phyloP scores from a whole-genome alignment of 495 filamentous ascomycete species.

The Podospora tetraspora region DNA sequence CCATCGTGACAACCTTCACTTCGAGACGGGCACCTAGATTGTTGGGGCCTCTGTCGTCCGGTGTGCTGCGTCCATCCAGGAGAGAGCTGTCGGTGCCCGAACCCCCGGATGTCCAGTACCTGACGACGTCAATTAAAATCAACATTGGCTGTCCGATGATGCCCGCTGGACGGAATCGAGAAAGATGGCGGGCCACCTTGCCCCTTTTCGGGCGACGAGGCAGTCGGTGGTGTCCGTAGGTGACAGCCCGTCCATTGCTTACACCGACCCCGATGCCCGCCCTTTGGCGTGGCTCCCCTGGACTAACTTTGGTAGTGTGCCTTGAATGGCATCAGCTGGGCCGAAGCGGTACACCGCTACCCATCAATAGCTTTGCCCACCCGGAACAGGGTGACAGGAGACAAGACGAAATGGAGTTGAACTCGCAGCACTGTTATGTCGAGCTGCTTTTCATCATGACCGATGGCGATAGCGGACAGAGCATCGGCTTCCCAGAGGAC shows the following conservation, averaged over 20 bases:
- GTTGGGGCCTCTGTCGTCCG: background rate
- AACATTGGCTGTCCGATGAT: no score
- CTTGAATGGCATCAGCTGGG: background rate
- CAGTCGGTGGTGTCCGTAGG: background rate
- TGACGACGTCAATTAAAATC: background rate
- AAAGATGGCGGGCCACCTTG: background rate
- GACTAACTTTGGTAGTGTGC: background rate
- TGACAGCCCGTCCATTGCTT: background rate
- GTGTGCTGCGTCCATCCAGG: background rate
- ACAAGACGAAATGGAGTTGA: background rate
- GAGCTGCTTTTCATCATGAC: background rate
- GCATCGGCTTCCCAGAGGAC: background rate
- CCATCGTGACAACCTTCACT: background rate
- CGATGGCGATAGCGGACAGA: background rate
- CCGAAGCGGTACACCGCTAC: background rate
- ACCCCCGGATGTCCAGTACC: no score
- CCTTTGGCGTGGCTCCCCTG: background rate
- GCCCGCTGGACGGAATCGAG: background rate
- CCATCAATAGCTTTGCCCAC: background rate
- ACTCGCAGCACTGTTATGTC: no score
- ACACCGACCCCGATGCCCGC: background rate
- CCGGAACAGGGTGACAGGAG: background rate
- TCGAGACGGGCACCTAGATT: background rate
- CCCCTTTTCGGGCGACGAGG: background rate
- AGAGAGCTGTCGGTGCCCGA: background rate